Base-by-base conservation (phyloP, 148 eudicot genomes). In the Linanthus parryae region DNA sequence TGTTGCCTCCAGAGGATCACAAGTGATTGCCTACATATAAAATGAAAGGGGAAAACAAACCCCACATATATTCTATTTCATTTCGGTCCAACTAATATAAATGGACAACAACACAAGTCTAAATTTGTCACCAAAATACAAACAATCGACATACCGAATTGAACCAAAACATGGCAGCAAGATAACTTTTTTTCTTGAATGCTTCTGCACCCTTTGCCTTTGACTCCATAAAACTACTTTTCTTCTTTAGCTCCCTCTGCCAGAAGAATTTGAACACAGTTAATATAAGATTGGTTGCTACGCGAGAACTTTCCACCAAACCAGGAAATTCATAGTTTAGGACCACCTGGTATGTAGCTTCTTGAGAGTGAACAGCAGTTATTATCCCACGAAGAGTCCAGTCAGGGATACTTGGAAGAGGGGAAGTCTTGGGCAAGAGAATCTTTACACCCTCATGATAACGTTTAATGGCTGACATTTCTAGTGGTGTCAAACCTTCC, bases 361-460 rank as follows among this genome's bases (percentile, higher is more conserved):
- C 53, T 23, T 36, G 51, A 6, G 55, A 62, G n/a, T 37, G 44
- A 22, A 63, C 25, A 10, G 51, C 28, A 38, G 19, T 16, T 11
- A 63, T 16, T 37, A 69, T 36, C 23, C 68, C 64, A 52, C 19
- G 30, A 21, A 49, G 11, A 33, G 55, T 63, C 73, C 73, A 69
- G 11, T 51, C 47, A 1, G 64, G 68, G 33, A 51, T 22, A 8
- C 19, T 10, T n/a, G 55, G 55, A 52, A 69, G 37, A 15, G 3
- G 53, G 17, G 39, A 30, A 69, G 73, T 57, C 39, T 30, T 44
- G 7, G 68, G 68, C 5, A 62, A 58, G 17, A 69, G 54, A 36
- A 52, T 26, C 64, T 33, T 50, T n/a, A 63, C 45, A 8, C 7
- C 44, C 2, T 52, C 60, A 52, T 19, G 44, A 15, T 39, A 20